Evolutionary conservation across 2,329 filamentous ascomycete species (phyloP), one percentile per base, ranked within the genome.

Genomic region (Dothistroma pini): DNA sequence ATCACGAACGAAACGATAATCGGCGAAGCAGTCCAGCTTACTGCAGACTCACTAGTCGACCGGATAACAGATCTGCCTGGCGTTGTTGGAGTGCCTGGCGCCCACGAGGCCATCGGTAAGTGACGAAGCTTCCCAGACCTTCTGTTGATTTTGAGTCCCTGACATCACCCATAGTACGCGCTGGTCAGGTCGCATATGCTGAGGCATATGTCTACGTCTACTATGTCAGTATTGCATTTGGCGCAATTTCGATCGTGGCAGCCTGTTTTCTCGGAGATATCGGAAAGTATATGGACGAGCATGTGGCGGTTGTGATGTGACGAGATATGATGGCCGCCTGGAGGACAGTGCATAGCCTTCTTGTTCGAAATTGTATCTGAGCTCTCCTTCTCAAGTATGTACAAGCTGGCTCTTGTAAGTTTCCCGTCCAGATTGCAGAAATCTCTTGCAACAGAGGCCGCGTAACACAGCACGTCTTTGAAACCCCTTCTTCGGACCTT

Each of bases 11-110:
- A 71, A 0, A 67, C 71, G 0, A 70, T 81, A 14, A 72, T 81
- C n/a, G 70, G 66, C 0, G 74, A 81, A 22, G 81, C 82, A 22
- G 84, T 86, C 57, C 66, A 75, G 29, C 75, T 86, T 29, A 87
- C 84, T 0, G 79, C 78, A 9, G 79, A 78, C 1, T 82, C 81
- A 1, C 72, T 87, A 38, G 69, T 86, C 11, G 73, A 80, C 0
- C 73, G 79, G 16, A 77, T 87, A 35, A 68, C 77, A 25, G 44
- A 73, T 5, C 75, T 85, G 8, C 81, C 83, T 0, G 82, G 83
- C 0, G 81, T 87, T 31, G 77, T 76, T 3, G 79, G 80, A 2
- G 81, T 82, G 50, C 75, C 81, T 4, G 65, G 58, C 6, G 71
- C 68, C 7, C 69, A 63, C n/a, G 68, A 70, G 16, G 58, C 56